A percentile compares a stretch with the other conserved stretches of the same genome.
These are phyloP conservation scores for Pythium dissimile DNA, from an alignment of 352 stramenopile species.

Conservation along the genomic window DNA sequence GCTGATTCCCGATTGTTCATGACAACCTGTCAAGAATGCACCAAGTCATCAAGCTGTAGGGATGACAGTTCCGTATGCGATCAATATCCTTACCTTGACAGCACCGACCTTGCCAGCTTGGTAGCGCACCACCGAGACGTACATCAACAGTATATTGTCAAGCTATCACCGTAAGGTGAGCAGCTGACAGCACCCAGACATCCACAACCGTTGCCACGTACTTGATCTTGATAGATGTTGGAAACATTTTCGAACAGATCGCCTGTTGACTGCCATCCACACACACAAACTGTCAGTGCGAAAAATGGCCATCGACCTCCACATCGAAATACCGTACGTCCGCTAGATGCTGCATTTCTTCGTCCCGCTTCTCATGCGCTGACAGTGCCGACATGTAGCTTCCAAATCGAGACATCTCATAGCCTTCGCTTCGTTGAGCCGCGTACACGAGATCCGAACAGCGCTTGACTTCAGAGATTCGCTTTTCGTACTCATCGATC, in stretches of 20 bases:
- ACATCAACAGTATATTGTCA: slow-evolving; percentile 82
- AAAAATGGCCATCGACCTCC: background rate
- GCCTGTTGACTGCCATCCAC: slow-evolving; percentile 39
- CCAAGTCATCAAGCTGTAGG: background rate
- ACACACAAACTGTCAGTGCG: background rate
- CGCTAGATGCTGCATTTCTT: slow-evolving; percentile 67
- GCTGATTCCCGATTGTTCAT: slow-evolving; percentile 85
- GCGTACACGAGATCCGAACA: slow-evolving; percentile 83
- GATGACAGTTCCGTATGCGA: too few species aligned
- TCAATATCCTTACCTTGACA: slow-evolving; percentile 72
- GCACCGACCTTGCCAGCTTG: slow-evolving; percentile 82
- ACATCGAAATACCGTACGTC: slow-evolving; percentile 38
- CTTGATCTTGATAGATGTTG: slow-evolving; percentile 86
- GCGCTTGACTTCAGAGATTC: slow-evolving; percentile 75
- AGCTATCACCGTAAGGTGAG: slow-evolving; percentile 31
- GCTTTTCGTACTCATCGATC: slow-evolving; percentile 82
- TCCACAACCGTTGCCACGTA: slow-evolving; percentile 22
- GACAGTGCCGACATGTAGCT: slow-evolving; percentile 78
- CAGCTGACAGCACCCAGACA: background rate
- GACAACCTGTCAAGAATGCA: slow-evolving; percentile 40
- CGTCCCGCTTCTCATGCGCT: slow-evolving; percentile 71
- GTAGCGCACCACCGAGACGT: slow-evolving; percentile 84
- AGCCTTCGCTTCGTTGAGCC: slow-evolving; percentile 74
- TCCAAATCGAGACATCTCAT: slow-evolving; percentile 84
- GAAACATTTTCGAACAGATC: slow-evolving; percentile 85